Conservation (phyloP, 257 asterid species). For the Linderniella brevidens region DNA sequence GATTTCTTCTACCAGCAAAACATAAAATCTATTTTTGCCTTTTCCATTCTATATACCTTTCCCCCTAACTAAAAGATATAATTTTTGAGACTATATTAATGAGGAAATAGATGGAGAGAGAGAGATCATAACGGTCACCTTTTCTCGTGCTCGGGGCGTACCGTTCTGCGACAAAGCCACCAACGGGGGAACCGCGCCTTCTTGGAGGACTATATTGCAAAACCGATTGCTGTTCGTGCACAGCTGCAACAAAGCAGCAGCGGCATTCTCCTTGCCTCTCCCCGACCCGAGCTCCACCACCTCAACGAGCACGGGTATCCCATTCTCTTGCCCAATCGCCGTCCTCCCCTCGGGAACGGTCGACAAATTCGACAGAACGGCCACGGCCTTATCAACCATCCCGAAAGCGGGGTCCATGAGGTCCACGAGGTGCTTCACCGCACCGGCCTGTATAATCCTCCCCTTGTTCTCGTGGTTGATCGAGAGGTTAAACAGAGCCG, state of each 20-base stretch:
- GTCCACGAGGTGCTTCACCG: constrained; percentile 65
- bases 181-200: constrained; percentile 81
- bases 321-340: constrained; percentile 52
- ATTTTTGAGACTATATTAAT: background rate
- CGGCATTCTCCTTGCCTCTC: constrained; percentile 86
- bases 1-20: too few species aligned
- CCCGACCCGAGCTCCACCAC: constrained; percentile 81
- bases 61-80: too few species aligned
- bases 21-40: too few species aligned
- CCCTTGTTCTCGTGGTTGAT: constrained; percentile 39
- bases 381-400: constrained; percentile 82
- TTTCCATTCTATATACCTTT: too few species aligned
- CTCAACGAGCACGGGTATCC: constrained; percentile 70
- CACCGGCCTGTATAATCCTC: constrained; percentile 59
- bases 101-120: background rate
- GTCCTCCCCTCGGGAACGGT: constrained; percentile 62
- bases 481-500: constrained; percentile 46
- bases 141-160: constrained; percentile 75
- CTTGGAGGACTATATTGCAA: constrained; percentile 62
- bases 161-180: constrained; percentile 72
- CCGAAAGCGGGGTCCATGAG: constrained; percentile 88
- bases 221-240: constrained; percentile 52
- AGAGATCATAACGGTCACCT: constrained; percentile 20
- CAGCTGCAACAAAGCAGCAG: constrained; percentile 81
- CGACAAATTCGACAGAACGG: constrained; percentile 55